phyloP scores from a whole-genome alignment of 2,329 filamentous ascomycete genomes.

The Sporothrix euskadiensis region DNA sequence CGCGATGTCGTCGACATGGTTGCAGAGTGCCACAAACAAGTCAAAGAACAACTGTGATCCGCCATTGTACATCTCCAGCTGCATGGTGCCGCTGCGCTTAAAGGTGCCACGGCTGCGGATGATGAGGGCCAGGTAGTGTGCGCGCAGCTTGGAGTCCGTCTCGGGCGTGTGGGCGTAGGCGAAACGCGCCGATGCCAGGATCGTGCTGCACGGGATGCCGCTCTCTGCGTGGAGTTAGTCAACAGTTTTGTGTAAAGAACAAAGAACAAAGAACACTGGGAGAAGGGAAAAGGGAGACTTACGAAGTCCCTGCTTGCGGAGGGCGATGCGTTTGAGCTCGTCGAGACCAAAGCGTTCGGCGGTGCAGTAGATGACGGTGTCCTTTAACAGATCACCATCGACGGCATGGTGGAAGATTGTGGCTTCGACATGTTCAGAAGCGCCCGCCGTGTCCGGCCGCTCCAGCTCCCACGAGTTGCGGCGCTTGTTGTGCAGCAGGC shows the following conservation, averaged over 20 bases:
- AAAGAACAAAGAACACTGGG: not conserved
- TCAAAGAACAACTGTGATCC: constrained; percentile 86
- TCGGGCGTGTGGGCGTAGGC: constrained; percentile 88
- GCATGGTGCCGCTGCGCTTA: constrained; percentile 93
- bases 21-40: constrained; percentile 88
- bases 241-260: not conserved
- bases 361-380: constrained; percentile 88
- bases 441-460: constrained; percentile 51
- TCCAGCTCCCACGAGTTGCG: constrained; percentile 82
- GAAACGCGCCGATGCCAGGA: constrained; percentile 82
- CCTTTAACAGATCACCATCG: constrained; percentile 73
- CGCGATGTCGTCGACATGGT: constrained; percentile 75
- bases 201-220: constrained; percentile 80
- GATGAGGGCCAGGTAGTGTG: constrained; percentile 89
- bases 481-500: constrained; percentile 78
- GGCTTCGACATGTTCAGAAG: constrained; percentile 53
- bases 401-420: constrained; percentile 68
- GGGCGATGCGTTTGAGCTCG: constrained; percentile 78
- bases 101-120: constrained; percentile 85
- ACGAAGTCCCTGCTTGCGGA: constrained; percentile 87
- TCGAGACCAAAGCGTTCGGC: constrained; percentile 81
- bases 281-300: constrained; percentile 37
- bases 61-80: constrained; percentile 87
- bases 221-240: constrained; percentile 52
- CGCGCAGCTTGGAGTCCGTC: constrained; percentile 83